Evolutionary conservation across 495 filamentous ascomycete genomes (phyloP), one percentile per base, ranked within the genome.

Genomic region (Astrothelium subdiscretum): DNA sequence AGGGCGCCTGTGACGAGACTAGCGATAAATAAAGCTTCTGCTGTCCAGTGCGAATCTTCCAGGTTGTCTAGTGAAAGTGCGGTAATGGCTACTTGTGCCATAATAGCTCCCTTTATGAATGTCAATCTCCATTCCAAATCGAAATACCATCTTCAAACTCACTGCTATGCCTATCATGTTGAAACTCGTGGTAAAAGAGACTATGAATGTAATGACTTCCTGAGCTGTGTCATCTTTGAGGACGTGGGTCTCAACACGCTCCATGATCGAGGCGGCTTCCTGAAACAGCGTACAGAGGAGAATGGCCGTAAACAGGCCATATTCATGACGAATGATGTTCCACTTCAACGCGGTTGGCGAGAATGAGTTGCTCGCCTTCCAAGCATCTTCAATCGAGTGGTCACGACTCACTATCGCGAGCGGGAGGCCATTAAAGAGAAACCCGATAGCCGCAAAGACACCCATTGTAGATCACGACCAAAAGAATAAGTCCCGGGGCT

Each of bases 71-170:
- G 58, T 3, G 65, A 67, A 2, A 67, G 24, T 24, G 58, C 65
- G 3, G 65, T 61, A 24, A 67, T 64, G n/a, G 62, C 65, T 18
- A 67, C 62, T 54, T 67, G 65, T 18, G 62, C 58, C 48, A 67
- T 59, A 31, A 64, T 64, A 15, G 62, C 65, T 10, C 58, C 65
- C 65, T 66, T 6, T 26, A 32, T 22, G 15, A n/a, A 52, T n/a
- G 57, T 59, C 31, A 31, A 5, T 12, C 32, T 11, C 6, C 18
- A 2, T n/a, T 58, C 6, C 3, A 10, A 3, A 57, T 32, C 5
- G 32, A 40, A 2, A 22, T 13, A 31, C 27, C 12, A 43, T 32
- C 15, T 13, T 15, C 35, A 31, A 22, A 59, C 64, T 26, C 40
- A 66, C 64, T 18, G 64, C 64, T 11, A 66, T 57, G 6, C 60